Evolutionary conservation across 179 eudicot species (phyloP).

Genomic region (Gypsophila paniculata): DNA sequence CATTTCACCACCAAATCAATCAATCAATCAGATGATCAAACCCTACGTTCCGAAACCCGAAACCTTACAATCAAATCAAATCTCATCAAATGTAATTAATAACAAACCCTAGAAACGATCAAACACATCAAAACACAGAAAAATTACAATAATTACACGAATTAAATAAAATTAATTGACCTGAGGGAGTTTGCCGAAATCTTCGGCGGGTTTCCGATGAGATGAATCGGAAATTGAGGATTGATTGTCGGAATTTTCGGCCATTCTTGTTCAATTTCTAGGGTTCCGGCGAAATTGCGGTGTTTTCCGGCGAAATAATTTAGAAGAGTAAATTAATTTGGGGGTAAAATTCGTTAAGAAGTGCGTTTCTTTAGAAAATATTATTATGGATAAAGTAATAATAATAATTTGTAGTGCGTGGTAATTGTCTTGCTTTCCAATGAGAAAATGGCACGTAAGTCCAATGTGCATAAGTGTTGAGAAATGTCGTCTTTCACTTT

Average conservation of each 20-base stretch:
- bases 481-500: too few relatives aligned
- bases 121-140: neutral
- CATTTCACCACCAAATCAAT: neutral
- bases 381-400: neutral
- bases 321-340: neutral
- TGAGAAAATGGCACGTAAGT: constrained; percentile 8
- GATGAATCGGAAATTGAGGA: constrained; percentile 22
- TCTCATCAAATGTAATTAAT: neutral
- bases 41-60: neutral
- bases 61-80: neutral
- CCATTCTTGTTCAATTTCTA: constrained; percentile 12
- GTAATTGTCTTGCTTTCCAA: constrained; percentile 7
- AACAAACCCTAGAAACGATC: constrained; percentile 17
- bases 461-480: too few relatives aligned
- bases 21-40: constrained; percentile 5
- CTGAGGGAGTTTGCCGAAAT: constrained; percentile 22
- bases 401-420: constrained; percentile 12
- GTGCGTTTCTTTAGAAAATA: neutral
- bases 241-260: constrained; percentile 26
- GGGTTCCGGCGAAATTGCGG: neutral
- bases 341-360: neutral
- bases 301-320: neutral
- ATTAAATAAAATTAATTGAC: constrained; percentile 8
- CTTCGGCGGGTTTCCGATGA: constrained; percentile 6
- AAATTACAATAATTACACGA: neutral